Evolutionary conservation across 2,329 filamentous ascomycete genomes (phyloP), one percentile per base, ranked within the genome.

Genomic region (Pseudophaeomoniella oleicola): DNA sequence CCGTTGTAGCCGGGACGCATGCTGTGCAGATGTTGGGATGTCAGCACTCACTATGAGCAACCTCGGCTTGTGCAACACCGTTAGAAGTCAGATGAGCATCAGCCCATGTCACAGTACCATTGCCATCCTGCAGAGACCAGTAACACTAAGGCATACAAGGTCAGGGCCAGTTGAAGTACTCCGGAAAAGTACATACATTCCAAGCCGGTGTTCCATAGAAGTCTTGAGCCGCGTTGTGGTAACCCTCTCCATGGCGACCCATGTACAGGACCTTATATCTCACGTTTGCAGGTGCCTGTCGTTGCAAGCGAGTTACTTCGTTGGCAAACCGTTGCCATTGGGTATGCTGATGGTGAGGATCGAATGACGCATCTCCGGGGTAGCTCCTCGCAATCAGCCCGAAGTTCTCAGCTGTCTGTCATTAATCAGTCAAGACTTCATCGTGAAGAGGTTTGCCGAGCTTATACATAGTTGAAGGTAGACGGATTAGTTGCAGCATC

Each of bases 211-310:
- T 75, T 18, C 72, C 73, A 42, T 75, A 77, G 41, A 60, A 66
- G 2, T 54, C 48, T 46, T 78, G 68, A 1, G 72, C 74, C 10
- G 72, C 71, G 47, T 78, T 78, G 53, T 78, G 71, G 40, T 61
- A 62, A 3, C 73, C 73, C 50, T 78, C 64, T 15, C 74, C 74
- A 47, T 78, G 74, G 17, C 74, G 64, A 30, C 69, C 72, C 27
- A 75, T 55, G 47, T 69, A 74, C 27, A 78, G 56, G 1, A 78
- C 54, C 36, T 68, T 68, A 52, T 74, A 76, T 16, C 54, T 52
- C 3, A 60, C 58, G 22, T 56, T 56, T 0, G 46, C 33, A 0
- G 50, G 49, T 2, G 54, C 53, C 2, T 60, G 39, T 39, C 39
- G 30, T 46, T 70, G 69, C n/a, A 75, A 48, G 2, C 51, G 48